Evolutionary conservation across 2,329 filamentous ascomycete genomes (phyloP), one percentile per base, ranked within the genome.

Genomic region (Tolypocladium capitatum): DNA sequence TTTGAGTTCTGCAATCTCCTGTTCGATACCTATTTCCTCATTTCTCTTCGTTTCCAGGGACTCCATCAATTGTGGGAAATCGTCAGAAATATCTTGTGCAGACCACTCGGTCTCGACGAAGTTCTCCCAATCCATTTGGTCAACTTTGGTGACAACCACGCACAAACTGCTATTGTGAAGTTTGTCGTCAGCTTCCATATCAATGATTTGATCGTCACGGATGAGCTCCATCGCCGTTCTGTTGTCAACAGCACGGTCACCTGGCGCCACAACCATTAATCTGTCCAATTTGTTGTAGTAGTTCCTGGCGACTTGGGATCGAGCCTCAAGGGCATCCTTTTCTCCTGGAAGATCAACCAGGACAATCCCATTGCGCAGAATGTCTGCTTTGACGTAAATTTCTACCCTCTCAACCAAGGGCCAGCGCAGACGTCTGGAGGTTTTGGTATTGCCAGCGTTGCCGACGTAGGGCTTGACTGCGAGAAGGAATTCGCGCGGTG

Each of bases 271-370:
- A 0, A 54, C 38, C n/a, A 56, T 48, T 4, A 46, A 28, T 4
- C 47, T 47, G 20, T 54, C 49, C 0, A 56, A 45, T 9, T 43
- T 46, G 6, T n/a, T n/a, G n/a, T 46, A 41, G 31, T 43, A 55
- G 2, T 31, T 16, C 2, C 35, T 34, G 0, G 52, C 52, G 1
- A 53, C 46, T 8, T 52, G 36, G 8, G 49, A 48, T 2, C 55
- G 48, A 1, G 44, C 38, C 11, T 48, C 49, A 1, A 52, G 43
- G 3, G 51, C 48, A 24, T 56, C 55, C n/a, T 47, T 46, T n/a
- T 43, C 21, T 1, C 55, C 53, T 1, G 55, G 55, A 1, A 56
- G 42, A 18, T 56, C 52, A 2, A 56, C 52, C 0, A 56, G 45
- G 20, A 50, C 48, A 7, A 56, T 33, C 2, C 52, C 51, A 33